Conservation (phyloP, 2,329 filamentous ascomycete species). For the Pseudogymnoascus sp. region DNA sequence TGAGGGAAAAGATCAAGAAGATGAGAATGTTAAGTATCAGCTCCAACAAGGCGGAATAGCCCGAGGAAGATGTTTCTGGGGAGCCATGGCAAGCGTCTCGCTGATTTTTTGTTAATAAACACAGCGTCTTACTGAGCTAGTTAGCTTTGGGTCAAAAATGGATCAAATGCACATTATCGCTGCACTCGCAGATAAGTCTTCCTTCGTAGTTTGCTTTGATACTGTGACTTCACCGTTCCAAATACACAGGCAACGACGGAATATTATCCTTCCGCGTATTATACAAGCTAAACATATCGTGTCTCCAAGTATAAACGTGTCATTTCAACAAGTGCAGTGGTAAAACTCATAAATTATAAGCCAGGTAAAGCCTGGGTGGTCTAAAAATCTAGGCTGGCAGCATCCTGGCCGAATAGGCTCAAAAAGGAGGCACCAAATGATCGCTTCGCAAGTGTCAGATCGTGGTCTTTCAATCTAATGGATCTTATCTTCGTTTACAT, state of each 20-base stretch:
- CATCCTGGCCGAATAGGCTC: neutral
- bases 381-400: neutral
- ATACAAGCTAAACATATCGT: neutral
- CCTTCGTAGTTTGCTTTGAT: neutral
- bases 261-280: neutral
- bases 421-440: neutral
- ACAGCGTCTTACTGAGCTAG: conserved; percentile 1
- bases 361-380: neutral
- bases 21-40: conserved; percentile 43
- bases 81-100: neutral
- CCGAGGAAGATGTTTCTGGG: neutral
- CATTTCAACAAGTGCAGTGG: neutral
- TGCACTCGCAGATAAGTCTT: neutral
- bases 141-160: neutral
- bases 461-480: neutral
- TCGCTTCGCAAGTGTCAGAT: neutral
- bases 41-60: conserved; percentile 5
- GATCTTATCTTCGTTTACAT: conserved; percentile 1
- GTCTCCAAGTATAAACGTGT: neutral
- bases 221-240: neutral
- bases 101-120: neutral
- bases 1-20: conserved; percentile 47
- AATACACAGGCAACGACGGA: neutral
- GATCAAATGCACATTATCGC: neutral
- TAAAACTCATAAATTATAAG: neutral